Evolutionary conservation across 108 stramenopile species (phyloP).

Genomic region (Nitzschia sp.): DNA sequence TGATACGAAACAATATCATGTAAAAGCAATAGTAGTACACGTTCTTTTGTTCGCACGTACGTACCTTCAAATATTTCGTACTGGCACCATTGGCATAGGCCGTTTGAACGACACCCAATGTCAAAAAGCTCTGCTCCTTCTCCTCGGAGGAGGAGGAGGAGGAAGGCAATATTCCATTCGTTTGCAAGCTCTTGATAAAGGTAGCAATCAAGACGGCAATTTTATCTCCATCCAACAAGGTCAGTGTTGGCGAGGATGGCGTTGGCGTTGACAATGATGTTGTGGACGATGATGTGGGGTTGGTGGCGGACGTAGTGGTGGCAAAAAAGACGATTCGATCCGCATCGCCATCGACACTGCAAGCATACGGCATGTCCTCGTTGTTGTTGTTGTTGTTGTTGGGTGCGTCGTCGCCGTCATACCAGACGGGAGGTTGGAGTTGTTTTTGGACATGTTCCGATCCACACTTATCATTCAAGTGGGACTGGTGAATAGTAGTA

Average conservation of each 20-base stretch:
- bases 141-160: too few relatives aligned
- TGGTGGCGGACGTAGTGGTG: conserved; percentile 15
- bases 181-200: conserved; percentile 59
- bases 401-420: conserved; percentile 11
- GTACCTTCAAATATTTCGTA: conserved; percentile 76
- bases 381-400: conserved; percentile 5
- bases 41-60: background rate
- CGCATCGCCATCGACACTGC: conserved; percentile 97
- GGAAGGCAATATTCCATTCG: background rate
- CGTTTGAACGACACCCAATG: conserved; percentile 96
- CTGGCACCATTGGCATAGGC: conserved; percentile 99
- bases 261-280: too few relatives aligned
- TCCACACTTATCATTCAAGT: conserved; percentile 91
- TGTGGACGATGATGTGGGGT: conserved; percentile 20
- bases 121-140: too few relatives aligned
- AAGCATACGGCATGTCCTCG: conserved; percentile 60
- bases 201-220: conserved; percentile 88
- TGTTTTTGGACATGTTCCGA: conserved; percentile 96
- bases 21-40: background rate
- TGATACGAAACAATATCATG: background rate
- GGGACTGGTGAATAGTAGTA: too few relatives aligned
- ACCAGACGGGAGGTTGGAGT: conserved; percentile 60
- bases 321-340: conserved; percentile 97
- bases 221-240: conserved; percentile 96
- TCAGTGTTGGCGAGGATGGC: background rate